Percentiles rank a stretch among this genome's conserved stretches.
Evolutionary conservation across 805 yeast genomes (phyloP).

Genomic region (Schwanniomyces sp.): DNA sequence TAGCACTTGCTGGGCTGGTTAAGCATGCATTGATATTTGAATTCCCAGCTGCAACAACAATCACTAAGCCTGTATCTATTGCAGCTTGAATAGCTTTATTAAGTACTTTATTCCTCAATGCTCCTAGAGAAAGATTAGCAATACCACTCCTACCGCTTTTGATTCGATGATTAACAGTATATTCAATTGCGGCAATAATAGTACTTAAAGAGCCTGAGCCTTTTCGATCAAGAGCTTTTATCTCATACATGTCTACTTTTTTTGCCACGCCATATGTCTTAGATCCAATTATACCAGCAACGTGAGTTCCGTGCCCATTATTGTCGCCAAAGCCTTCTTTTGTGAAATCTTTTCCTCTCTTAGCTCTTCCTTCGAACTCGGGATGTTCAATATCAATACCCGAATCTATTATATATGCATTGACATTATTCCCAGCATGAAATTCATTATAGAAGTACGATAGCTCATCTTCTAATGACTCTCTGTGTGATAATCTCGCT

Average conservation of each 20-base stretch:
- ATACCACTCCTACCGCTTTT: slow-evolving; percentile 46
- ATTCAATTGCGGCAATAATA: slow-evolving; percentile 66
- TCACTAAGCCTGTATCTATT: slow-evolving; percentile 62
- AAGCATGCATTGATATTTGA: slow-evolving; percentile 73
- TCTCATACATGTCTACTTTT: slow-evolving; percentile 58
- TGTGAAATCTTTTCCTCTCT: slow-evolving; percentile 61
- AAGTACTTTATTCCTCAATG: slow-evolving; percentile 61
- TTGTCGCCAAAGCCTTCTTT: slow-evolving; percentile 53
- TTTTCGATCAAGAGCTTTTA: slow-evolving; percentile 65
- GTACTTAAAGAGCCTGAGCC: slow-evolving; percentile 75
- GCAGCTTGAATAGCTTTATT: slow-evolving; percentile 81
- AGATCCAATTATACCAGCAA: slow-evolving; percentile 10
- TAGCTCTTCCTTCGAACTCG: slow-evolving; percentile 64
- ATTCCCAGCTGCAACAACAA: slow-evolving; percentile 89
- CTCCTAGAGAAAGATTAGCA: slow-evolving; percentile 81
- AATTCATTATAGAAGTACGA: slow-evolving; percentile 50
- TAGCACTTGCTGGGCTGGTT: slow-evolving; percentile 84
- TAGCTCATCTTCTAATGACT: slow-evolving; percentile 19
- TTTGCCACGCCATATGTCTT: slow-evolving; percentile 55
- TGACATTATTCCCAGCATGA: slow-evolving; percentile 57
- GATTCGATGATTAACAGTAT: slow-evolving; percentile 58
- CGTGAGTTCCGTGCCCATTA: slow-evolving; percentile 45
- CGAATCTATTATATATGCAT: slow-evolving; percentile 81
- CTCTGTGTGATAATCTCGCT: slow-evolving; percentile 58
- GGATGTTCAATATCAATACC: slow-evolving; percentile 66